Evolutionary conservation across 2,329 filamentous ascomycete genomes (phyloP).

Genomic region (Xylariales sp.): DNA sequence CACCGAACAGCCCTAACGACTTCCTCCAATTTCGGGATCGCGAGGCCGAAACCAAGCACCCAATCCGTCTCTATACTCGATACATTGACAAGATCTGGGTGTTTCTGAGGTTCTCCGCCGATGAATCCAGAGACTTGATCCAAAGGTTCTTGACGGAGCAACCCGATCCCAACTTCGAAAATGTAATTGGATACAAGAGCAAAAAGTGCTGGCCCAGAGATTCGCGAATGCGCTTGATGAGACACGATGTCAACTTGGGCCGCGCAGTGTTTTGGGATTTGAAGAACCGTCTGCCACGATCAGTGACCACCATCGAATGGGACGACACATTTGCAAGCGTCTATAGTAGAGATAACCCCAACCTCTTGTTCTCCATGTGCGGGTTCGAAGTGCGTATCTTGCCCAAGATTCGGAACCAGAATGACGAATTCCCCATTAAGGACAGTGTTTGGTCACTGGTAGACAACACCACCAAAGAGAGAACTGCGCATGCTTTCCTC

Average conservation of each 20-base stretch:
- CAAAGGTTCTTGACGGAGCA: slow-evolving; percentile 97
- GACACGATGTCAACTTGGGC: slow-evolving; percentile 96
- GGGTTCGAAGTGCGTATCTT: slow-evolving; percentile 96
- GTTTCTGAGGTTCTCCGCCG: slow-evolving; percentile 87
- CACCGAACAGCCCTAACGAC: slow-evolving; percentile 90
- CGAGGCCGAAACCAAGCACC: slow-evolving; percentile 87
- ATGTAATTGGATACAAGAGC: slow-evolving; percentile 97
- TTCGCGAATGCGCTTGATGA: slow-evolving; percentile 96
- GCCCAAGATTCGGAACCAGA: slow-evolving; percentile 90
- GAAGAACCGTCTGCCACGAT: slow-evolving; percentile 92
- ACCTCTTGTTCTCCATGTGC: slow-evolving; percentile 94
- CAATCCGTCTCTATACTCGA: slow-evolving; percentile 93
- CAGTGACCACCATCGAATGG: slow-evolving; percentile 97
- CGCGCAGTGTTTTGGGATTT: slow-evolving; percentile 98
- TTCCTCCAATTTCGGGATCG: slow-evolving; percentile 96
- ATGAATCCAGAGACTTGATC: slow-evolving; percentile 92
- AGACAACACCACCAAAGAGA: slow-evolving; percentile 93
- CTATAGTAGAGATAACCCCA: slow-evolving; percentile 97
- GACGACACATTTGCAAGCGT: slow-evolving; percentile 98
- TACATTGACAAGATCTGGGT: slow-evolving; percentile 99
- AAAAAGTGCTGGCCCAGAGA: slow-evolving; percentile 99
- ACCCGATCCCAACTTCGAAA: slow-evolving; percentile 97
- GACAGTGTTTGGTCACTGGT: slow-evolving; percentile 98
- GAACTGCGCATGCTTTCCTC: slow-evolving; percentile 94
- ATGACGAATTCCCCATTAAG: slow-evolving; percentile 95